phyloP scores from a whole-genome alignment of 768 basidiomycete genomes.

The Myochromella boudieri region DNA sequence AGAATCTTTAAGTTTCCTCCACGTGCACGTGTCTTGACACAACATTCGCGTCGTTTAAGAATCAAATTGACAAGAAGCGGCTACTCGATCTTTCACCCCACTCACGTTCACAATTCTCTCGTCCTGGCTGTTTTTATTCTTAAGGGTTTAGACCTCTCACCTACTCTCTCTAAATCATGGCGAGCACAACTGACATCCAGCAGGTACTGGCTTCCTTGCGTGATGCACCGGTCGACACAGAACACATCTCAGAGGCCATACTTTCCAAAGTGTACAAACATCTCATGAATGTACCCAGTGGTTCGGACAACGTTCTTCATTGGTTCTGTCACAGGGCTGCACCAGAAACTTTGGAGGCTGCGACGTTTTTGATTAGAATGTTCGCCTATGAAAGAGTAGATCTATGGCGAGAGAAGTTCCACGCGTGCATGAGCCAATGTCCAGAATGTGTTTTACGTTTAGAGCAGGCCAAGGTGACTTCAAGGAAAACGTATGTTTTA shows the following conservation, averaged over 20 bases:
- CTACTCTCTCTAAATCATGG: no score
- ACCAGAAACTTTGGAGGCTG: constrained; percentile 57
- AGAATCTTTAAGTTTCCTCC: no score
- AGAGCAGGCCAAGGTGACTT: constrained; percentile 60
- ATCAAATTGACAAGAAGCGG: no score
- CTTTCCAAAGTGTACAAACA: constrained; percentile 52
- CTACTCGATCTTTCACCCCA: no score
- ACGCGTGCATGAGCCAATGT: constrained; percentile 60
- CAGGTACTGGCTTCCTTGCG: constrained; percentile 54
- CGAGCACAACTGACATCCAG: constrained; percentile 36
- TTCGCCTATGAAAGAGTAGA: constrained; percentile 76
- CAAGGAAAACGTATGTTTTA: constrained; percentile 67
- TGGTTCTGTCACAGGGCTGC: constrained; percentile 80
- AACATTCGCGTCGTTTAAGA: no score
- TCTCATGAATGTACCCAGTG: constrained; percentile 46
- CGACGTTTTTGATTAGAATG: constrained; percentile 79
- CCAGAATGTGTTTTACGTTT: constrained; percentile 68
- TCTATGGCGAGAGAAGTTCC: constrained; percentile 61
- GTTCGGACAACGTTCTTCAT: constrained; percentile 48
- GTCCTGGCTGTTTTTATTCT: no score
- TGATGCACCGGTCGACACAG: constrained; percentile 56
- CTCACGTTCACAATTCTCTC: no score
- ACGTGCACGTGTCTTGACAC: no score
- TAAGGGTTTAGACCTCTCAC: no score
- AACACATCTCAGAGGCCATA: constrained; percentile 44